A percentile compares a stretch with the other conserved stretches of the same genome.
phyloP scores from a whole-genome alignment of 768 basidiomycete species.

The Thelephora aurantiotincta region DNA sequence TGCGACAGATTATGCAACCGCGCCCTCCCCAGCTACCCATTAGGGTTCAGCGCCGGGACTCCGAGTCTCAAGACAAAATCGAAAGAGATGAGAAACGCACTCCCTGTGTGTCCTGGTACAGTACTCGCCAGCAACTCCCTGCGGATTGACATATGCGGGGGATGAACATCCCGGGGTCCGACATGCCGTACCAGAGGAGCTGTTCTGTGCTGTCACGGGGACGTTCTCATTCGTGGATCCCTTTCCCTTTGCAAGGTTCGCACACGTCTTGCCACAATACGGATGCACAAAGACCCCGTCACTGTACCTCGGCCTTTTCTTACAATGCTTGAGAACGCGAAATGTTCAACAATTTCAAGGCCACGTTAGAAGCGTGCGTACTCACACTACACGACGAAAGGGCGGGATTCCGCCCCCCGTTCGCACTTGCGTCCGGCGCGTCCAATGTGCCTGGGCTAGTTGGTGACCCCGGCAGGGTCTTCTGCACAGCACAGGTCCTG shows the following conservation, averaged over 20 bases:
- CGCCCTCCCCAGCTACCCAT: conserved; percentile 18
- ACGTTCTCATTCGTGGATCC: background rate
- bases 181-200: conserved; percentile 20
- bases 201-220: too few relatives aligned
- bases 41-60: background rate
- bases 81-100: conserved; percentile 24
- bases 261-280: conserved; percentile 17
- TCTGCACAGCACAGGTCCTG: background rate
- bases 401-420: background rate
- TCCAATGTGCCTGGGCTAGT: background rate
- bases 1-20: conserved; percentile 44
- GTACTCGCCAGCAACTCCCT: conserved; percentile 28
- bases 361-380: background rate
- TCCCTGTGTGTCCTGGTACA: conserved; percentile 38
- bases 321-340: conserved; percentile 31
- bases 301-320: conserved; percentile 41
- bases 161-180: conserved; percentile 37
- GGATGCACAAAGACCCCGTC: conserved; percentile 46
- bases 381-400: background rate
- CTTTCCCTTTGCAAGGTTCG: background rate
- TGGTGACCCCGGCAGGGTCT: background rate
- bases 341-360: too few relatives aligned
- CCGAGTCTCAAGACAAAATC: background rate
- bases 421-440: background rate
- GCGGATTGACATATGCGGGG: conserved; percentile 23